A percentile compares a stretch with the other conserved stretches of the same genome.
Evolutionary conservation across 371 early-diverging fungal species (phyloP).

Genomic region (Mucor irregularis): DNA sequence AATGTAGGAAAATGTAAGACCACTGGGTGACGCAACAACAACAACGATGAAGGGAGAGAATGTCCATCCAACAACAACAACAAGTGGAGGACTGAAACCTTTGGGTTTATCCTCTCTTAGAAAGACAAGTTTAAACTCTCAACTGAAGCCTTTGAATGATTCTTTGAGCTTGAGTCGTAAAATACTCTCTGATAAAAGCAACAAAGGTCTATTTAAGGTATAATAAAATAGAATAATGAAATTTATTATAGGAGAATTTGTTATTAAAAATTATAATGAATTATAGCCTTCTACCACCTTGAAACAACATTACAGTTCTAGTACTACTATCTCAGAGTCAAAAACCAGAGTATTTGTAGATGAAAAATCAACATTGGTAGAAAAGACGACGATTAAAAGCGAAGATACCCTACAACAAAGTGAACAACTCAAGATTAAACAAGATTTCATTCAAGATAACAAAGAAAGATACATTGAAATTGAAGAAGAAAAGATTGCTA

Average conservation of each 20-base stretch:
- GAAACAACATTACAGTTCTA: not conserved
- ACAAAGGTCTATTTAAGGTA: conserved; percentile 6
- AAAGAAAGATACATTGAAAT: conserved; percentile 17
- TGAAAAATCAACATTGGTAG: too few relatives aligned
- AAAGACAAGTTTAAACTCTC: not conserved
- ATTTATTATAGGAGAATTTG: too few relatives aligned
- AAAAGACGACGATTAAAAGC: not conserved
- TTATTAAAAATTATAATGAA: too few relatives aligned
- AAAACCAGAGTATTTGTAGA: not conserved
- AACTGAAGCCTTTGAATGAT: not conserved
- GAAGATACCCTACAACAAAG: conserved; percentile 4
- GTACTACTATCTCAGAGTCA: not conserved
- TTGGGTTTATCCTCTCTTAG: not conserved
- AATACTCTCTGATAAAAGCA: conserved; percentile 19
- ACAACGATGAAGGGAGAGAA: not conserved
- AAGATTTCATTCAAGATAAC: conserved; percentile 34
- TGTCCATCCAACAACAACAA: not conserved
- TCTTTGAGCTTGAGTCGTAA: not conserved
- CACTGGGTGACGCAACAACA: not conserved
- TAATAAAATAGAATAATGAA: too few relatives aligned
- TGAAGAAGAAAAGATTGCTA: conserved; percentile 1
- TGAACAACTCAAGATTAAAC: not conserved
- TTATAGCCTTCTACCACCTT: too few relatives aligned
- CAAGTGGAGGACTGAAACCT: not conserved
- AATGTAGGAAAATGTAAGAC: conserved; percentile 12